phyloP scores from a whole-genome alignment of 345 rosid species.

The Hibiscus trionum region DNA sequence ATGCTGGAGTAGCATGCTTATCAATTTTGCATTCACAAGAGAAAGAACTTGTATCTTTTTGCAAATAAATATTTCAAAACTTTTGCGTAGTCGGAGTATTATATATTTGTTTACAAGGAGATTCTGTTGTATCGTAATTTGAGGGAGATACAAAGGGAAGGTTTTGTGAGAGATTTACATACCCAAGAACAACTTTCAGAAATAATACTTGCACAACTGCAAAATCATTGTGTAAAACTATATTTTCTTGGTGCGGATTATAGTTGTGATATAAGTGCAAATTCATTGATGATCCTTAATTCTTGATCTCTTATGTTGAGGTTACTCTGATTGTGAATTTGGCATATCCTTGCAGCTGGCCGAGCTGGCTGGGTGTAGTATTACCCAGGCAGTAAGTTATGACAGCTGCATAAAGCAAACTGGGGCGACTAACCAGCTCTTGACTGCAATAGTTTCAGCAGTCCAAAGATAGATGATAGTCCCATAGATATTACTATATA shows the following conservation, averaged over 20 bases:
- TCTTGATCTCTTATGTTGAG: not conserved
- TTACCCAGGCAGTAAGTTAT: conserved; percentile 64
- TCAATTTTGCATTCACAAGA: conserved; percentile 40
- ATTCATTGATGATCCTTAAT: not conserved
- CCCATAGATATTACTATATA: conserved; percentile 26
- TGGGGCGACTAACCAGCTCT: conserved; percentile 63
- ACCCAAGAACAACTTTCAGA: not conserved
- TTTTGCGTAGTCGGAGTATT: conserved; percentile 4
- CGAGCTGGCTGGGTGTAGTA: conserved; percentile 83
- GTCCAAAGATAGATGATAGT: conserved; percentile 53
- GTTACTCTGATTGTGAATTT: not conserved
- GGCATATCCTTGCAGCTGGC: conserved; percentile 55
- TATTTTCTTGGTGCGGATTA: not conserved
- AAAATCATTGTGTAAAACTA: not conserved
- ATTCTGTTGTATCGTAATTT: conserved; percentile 23
- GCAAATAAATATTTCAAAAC: not conserved
- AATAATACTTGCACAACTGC: not conserved
- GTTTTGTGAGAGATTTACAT: conserved; percentile 1
- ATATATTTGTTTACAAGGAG: conserved; percentile 5
- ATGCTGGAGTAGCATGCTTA: conserved; percentile 37
- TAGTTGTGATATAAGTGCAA: not conserved
- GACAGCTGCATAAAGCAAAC: conserved; percentile 61
- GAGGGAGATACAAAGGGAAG: conserved; percentile 12
- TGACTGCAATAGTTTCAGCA: conserved; percentile 48
- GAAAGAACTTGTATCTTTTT: not conserved